These are phyloP conservation scores for Botrytis elliptica DNA, from an alignment of 2,329 filamentous ascomycete genomes.

Conservation along the genomic window DNA sequence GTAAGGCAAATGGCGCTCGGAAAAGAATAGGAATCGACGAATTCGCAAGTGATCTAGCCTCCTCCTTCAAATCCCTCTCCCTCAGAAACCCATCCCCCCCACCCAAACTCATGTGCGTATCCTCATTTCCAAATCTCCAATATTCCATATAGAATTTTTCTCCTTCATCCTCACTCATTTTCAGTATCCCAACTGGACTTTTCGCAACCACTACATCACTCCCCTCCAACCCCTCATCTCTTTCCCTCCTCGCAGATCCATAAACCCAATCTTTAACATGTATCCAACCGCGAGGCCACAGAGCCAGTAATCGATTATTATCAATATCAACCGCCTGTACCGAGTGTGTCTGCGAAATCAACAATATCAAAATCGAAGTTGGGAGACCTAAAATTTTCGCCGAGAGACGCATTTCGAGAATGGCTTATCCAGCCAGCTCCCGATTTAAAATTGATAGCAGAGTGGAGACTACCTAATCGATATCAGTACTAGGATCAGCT, in stretches of 20 bases:
- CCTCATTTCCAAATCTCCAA: conserved; percentile 42
- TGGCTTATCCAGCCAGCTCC: not conserved
- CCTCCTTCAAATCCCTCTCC: conserved; percentile 30
- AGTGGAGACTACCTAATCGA: not conserved
- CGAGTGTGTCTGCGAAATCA: conserved; percentile 43
- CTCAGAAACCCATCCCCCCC: conserved; percentile 15
- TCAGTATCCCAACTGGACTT: conserved; percentile 63
- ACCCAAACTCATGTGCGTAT: conserved; percentile 21
- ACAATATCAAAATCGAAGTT: conserved; percentile 47
- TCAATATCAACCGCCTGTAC: conserved; percentile 35
- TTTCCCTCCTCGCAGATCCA: conserved; percentile 45
- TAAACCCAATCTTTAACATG: conserved; percentile 49
- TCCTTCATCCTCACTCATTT: conserved; percentile 67
- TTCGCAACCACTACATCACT: conserved; percentile 40
- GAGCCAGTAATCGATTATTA: conserved; percentile 28
- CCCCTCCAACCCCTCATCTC: conserved; percentile 43
- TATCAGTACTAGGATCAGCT: conserved; percentile 1
- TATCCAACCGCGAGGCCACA: conserved; percentile 48
- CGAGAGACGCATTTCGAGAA: conserved; percentile 43
- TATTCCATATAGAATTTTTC: conserved; percentile 75
- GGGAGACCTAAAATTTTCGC: conserved; percentile 44
- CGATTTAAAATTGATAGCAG: not conserved
- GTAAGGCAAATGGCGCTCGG: conserved; percentile 53
- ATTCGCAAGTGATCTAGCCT: conserved; percentile 32
- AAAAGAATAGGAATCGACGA: conserved; percentile 39